Base-by-base conservation (phyloP, 2,329 filamentous ascomycete genomes). In the Fusarium sp. region DNA sequence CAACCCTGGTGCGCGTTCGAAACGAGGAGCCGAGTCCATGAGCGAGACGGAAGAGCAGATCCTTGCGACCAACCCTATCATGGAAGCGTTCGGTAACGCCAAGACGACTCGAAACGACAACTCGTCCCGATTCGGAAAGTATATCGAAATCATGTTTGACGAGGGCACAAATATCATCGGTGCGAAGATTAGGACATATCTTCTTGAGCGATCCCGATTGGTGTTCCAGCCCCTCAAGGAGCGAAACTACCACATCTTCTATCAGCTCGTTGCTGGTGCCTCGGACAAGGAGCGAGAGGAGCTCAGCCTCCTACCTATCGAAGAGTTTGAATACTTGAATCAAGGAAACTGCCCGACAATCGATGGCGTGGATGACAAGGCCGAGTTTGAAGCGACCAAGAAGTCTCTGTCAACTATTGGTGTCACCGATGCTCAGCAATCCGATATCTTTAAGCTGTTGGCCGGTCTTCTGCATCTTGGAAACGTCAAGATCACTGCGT, bases 91-190 rank as follows among this genome's bases (percentile, higher is more conserved):
- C 74, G 95, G 95, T 76, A 99, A 99, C 81, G 95, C 95, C 51
- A 99, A 99, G 81, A 99, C 95, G n/a, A 99, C 95, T 10, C 87
- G 95, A 76, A 99, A 99, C 80, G 95, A 99, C 80, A 99, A 99
- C 80, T 99, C 95, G 40, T 99, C 95, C 38, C 88, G 95, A 73
- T 99, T 99, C 78, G 95, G 95, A 77, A 99, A 99, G 83, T 99
- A 99, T 78, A 98, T 99, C 71, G 95, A 99, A 81, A 99, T 99
- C 75, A 94, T 98, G 92, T 99, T 99, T 77, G 93, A 98, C 79
- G 87, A 92, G 64, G 87, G 90, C 72, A 97, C 92, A 62, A 95
- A 96, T 76, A 99, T 99, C 72, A 97, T 98, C 73, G 95, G 95
- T 69, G 95, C 95, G 53, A 96, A 96, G 81, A 99, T 99, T 74